These are phyloP conservation scores for Penicillium fuscoglaucum DNA, from an alignment of 2,329 filamentous ascomycete species.

Conservation along the genomic window DNA sequence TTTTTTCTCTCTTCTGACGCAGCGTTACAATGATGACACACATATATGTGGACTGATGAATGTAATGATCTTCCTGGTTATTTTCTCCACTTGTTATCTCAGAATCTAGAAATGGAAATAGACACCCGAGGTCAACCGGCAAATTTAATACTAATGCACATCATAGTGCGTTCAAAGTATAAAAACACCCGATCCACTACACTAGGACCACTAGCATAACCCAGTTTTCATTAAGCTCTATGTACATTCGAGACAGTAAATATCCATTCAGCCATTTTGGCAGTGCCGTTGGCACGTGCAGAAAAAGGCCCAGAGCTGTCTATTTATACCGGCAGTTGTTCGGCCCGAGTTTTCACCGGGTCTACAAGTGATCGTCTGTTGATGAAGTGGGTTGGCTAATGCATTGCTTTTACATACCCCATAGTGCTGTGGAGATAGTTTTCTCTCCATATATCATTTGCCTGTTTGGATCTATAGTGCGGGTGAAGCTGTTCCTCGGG, in stretches of 20 bases:
- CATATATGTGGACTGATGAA: neutral
- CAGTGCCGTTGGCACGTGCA: neutral
- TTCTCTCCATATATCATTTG: constrained; percentile 21
- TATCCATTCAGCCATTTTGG: neutral
- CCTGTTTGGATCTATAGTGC: constrained; percentile 14
- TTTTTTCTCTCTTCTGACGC: neutral
- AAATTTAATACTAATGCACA: neutral
- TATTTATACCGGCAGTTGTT: neutral
- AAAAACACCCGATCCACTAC: neutral
- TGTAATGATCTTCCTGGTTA: neutral
- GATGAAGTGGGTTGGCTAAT: constrained; percentile 66
- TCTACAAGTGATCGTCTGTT: constrained; percentile 69
- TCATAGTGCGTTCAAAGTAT: neutral
- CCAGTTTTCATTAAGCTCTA: neutral
- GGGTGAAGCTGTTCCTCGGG: constrained; percentile 12
- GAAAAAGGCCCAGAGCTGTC: neutral
- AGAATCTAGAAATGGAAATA: neutral
- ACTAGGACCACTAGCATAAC: neutral
- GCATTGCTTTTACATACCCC: constrained; percentile 60
- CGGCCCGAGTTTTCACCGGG: neutral
- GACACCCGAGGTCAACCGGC: neutral
- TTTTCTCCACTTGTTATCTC: too few species aligned
- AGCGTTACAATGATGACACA: neutral
- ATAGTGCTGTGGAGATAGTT: constrained; percentile 14
- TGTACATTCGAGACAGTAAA: neutral